phyloP scores from a whole-genome alignment of 2,329 filamentous ascomycete genomes.

The Xylariaceae sp. region DNA sequence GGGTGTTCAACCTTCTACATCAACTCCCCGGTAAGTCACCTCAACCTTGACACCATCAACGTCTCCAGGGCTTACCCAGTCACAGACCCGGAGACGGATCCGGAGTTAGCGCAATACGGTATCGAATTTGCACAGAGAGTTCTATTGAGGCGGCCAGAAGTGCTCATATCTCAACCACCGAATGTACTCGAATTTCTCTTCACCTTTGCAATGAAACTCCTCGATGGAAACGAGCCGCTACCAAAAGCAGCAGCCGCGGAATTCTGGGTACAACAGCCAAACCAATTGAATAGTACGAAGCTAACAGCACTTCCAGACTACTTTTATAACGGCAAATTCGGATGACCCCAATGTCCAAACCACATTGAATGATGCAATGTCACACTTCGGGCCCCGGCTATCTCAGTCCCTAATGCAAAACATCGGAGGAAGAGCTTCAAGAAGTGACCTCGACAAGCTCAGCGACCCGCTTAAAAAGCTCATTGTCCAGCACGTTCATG shows the following conservation, averaged over 20 bases:
- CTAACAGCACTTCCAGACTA: constrained; percentile 39
- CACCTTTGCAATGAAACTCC: constrained; percentile 64
- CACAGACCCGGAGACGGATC: constrained; percentile 57
- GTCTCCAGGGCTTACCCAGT: not conserved
- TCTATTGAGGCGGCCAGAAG: constrained; percentile 55
- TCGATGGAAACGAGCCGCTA: constrained; percentile 68
- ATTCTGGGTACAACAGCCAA: constrained; percentile 60
- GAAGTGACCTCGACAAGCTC: constrained; percentile 68
- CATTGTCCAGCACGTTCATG: constrained; percentile 50
- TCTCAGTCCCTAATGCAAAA: constrained; percentile 58
- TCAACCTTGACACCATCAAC: not conserved
- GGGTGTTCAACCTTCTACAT: constrained; percentile 60
- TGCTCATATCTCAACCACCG: constrained; percentile 57
- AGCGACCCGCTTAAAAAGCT: constrained; percentile 69
- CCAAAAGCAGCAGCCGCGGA: constrained; percentile 70
- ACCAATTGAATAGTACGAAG: not conserved
- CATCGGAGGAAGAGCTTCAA: constrained; percentile 62
- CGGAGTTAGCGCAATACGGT: constrained; percentile 67
- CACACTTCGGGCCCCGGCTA: constrained; percentile 59
- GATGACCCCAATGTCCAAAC: constrained; percentile 41
- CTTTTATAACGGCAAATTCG: constrained; percentile 48
- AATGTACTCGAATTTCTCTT: constrained; percentile 63
- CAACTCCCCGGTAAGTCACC: constrained; percentile 50
- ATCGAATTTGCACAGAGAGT: constrained; percentile 68
- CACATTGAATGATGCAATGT: constrained; percentile 47